Conservation (phyloP, 768 basidiomycete genomes). For the Rossbeevera mucosa region DNA sequence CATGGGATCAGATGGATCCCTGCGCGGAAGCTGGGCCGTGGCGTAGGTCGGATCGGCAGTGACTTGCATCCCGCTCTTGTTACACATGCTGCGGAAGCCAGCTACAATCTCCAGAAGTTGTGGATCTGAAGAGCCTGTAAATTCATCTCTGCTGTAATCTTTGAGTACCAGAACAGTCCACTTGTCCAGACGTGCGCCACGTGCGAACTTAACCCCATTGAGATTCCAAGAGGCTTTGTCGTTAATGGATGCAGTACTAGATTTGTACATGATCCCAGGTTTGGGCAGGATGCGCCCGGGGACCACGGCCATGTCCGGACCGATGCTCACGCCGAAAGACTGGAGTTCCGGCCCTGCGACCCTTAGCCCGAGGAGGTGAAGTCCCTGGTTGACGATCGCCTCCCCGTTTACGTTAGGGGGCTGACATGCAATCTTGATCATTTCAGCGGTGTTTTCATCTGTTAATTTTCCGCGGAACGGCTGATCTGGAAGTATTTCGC, state of each 20-base stretch:
- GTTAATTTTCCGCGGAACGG: slow-evolving; percentile 48
- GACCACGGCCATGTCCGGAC: slow-evolving; percentile 49
- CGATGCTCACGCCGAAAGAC: slow-evolving; percentile 44
- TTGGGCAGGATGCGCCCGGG: slow-evolving; percentile 48
- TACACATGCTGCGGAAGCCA: slow-evolving; percentile 63
- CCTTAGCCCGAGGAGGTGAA: slow-evolving; percentile 40
- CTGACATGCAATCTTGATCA: slow-evolving; percentile 48
- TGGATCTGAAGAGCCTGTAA: slow-evolving; percentile 48
- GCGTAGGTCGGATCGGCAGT: slow-evolving; percentile 29
- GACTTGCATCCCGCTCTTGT: slow-evolving; percentile 56
- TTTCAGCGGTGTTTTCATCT: slow-evolving; percentile 47
- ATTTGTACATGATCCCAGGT: slow-evolving; percentile 39
- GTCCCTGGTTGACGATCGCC: slow-evolving; percentile 41
- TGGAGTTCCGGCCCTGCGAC: slow-evolving; percentile 32
- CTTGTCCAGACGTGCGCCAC: slow-evolving; percentile 49
- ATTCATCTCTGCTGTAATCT: slow-evolving; percentile 60
- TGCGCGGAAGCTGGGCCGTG: slow-evolving; percentile 46
- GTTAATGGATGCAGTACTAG: slow-evolving; percentile 33
- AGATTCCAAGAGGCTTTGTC: slow-evolving; percentile 52
- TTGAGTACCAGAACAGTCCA: slow-evolving; percentile 70
- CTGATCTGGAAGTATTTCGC: slow-evolving; percentile 42
- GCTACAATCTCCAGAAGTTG: slow-evolving; percentile 41
- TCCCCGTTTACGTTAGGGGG: slow-evolving; percentile 46
- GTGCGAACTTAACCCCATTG: slow-evolving; percentile 53
- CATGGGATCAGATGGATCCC: slow-evolving; percentile 49